Base-by-base conservation (phyloP, 345 rosid species). In the Laguncularia racemosa region DNA sequence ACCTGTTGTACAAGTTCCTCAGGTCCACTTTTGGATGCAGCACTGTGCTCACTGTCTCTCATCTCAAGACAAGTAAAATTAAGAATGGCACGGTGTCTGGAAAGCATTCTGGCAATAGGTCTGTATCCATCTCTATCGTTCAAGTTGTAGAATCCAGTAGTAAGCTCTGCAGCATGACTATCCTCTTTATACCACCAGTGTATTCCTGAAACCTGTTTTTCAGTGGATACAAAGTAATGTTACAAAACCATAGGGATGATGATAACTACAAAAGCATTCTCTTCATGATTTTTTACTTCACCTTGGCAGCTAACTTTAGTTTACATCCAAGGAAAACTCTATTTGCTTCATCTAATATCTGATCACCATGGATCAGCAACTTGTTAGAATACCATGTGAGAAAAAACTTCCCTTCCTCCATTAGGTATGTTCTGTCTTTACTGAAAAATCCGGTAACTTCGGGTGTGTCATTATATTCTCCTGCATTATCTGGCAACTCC, bases 41-140 rank as follows among this genome's bases (percentile, higher is more conserved):
- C 78, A 20, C 57, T 66, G 26, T 86, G 92, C 20, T 91, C 95
- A 2, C 74, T 56, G 79, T 91, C 59, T 66, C 60, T 78, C 98
- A 91, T 86, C 73, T 91, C 95, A 18, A 91, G 77, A 62, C 96
- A 88, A 16, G 95, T 88, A 74, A 84, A 88, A 62, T 88, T 88
- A 61, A 88, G 56, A 55, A 84, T 70, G 51, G 79, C 92, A 20
- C 71, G 58, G 65, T 86, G 95, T 67, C 90, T 75, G 21, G 79
- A 74, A 52, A 91, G 69, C 77, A 86, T 84, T 73, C 79, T 82
- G 12, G 96, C 87, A 11, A 84, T 80, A 1, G 87, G 82, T 58
- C 84, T 70, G 66, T 88, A 88, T 0, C 96, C 96, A 52, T 84
- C 92, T 79, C 98, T 77, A 48, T 78, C 77, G 4, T 63, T 58